A percentile compares a stretch with the other conserved stretches of the same genome.
Evolutionary conservation across 495 filamentous ascomycete species (phyloP).

Genomic region (Aspergillus heteromorphus): DNA sequence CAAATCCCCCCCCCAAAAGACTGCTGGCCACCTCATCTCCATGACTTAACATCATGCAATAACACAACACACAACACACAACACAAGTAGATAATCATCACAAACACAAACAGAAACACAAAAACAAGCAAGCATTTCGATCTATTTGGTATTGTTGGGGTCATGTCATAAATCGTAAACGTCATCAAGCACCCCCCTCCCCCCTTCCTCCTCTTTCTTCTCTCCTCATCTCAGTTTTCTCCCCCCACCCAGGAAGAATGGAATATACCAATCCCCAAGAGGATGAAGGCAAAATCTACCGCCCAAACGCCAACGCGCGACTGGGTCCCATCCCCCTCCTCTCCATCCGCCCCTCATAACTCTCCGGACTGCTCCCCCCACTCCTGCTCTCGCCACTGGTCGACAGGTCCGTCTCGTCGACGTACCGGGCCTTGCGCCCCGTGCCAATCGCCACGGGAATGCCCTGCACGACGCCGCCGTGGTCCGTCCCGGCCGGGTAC

Average conservation of each 20-base stretch:
- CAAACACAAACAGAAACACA: not conserved
- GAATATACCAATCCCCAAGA: no score
- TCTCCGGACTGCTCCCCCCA: slow-evolving; percentile 54
- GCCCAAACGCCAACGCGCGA: slow-evolving; percentile 13
- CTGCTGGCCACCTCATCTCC: slow-evolving; percentile 3
- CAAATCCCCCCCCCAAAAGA: not conserved
- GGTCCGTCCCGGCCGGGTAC: slow-evolving; percentile 67
- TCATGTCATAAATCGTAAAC: slow-evolving; percentile 21
- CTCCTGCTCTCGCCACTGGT: slow-evolving; percentile 48
- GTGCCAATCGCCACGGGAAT: slow-evolving; percentile 70
- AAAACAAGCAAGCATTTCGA: slow-evolving; percentile 9
- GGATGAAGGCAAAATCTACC: not conserved
- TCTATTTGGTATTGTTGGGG: slow-evolving; percentile 22
- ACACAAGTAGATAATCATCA: not conserved
- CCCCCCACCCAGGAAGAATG: no score
- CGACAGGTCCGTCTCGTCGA: slow-evolving; percentile 43
- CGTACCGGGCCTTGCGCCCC: slow-evolving; percentile 40
- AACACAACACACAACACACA: no score
- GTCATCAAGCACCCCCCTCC: slow-evolving; percentile 8
- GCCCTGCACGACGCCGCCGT: slow-evolving; percentile 76
- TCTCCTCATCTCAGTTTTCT: no score
- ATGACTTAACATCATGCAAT: not conserved
- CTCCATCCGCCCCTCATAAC: slow-evolving; percentile 20
- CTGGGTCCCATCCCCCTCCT: slow-evolving; percentile 6
- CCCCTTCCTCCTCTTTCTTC: not conserved